These are phyloP conservation scores for Amaranthus palmeri DNA, from an alignment of 148 eudicot genomes.

Conservation along the genomic window DNA sequence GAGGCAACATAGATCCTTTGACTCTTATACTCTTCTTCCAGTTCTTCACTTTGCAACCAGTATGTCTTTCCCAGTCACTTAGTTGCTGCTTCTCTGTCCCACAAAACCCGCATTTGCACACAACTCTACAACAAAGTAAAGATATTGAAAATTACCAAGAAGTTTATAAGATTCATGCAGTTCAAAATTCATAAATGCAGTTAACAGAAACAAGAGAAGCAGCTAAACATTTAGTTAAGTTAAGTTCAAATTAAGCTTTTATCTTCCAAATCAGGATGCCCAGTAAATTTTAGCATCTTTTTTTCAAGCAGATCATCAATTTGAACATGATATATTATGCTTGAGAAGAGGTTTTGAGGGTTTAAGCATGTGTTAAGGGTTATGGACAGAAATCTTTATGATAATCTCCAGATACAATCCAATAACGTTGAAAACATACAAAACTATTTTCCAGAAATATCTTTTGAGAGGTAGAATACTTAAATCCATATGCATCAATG, in stretches of 20 bases:
- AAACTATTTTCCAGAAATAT: not conserved
- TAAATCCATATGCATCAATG: slow-evolving; percentile 9
- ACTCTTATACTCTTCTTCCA: slow-evolving; percentile 73
- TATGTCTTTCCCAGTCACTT: slow-evolving; percentile 84
- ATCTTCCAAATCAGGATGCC: not conserved
- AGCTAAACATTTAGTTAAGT: slow-evolving; percentile 1
- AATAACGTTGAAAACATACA: not conserved
- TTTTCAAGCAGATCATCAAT: not conserved
- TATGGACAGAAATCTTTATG: not conserved
- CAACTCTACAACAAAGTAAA: slow-evolving; percentile 41
- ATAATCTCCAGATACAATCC: not conserved
- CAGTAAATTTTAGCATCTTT: not conserved
- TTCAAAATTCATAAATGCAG: not conserved
- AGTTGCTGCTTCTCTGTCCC: slow-evolving; percentile 61
- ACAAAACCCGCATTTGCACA: slow-evolving; percentile 73
- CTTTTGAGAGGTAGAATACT: not conserved
- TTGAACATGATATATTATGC: not conserved
- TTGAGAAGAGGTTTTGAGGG: not conserved
- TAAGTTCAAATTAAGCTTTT: not conserved
- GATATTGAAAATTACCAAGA: slow-evolving; percentile 5
- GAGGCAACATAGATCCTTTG: slow-evolving; percentile 60
- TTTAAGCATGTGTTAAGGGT: not conserved
- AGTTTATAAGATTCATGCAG: slow-evolving; percentile 1
- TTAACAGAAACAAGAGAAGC: not conserved
- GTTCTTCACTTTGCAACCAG: slow-evolving; percentile 64